A percentile compares a stretch with the other conserved stretches of the same genome.
Evolutionary conservation across 768 basidiomycete species (phyloP).

Genomic region (Pseudohyphozyma bogoriensis): DNA sequence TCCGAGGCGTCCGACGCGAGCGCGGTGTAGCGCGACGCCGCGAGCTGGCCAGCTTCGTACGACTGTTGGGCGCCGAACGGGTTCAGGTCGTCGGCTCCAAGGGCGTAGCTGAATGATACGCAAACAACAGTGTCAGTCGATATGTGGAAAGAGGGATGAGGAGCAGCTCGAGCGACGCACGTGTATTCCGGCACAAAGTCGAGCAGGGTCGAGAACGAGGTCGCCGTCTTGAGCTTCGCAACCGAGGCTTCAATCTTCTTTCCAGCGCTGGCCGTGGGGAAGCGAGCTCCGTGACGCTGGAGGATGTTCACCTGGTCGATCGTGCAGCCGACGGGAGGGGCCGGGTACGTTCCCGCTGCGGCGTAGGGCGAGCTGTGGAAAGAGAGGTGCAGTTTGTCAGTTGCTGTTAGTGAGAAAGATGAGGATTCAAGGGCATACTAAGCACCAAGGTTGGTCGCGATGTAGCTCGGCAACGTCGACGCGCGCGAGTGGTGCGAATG

Average conservation of each 20-base stretch:
- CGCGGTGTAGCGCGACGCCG: constrained; percentile 49
- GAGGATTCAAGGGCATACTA: not conserved
- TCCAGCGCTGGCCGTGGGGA: constrained; percentile 51
- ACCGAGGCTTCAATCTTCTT: constrained; percentile 46
- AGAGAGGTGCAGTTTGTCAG: not conserved
- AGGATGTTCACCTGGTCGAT: constrained; percentile 40
- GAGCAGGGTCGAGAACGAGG: constrained; percentile 43
- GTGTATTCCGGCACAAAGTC: constrained; percentile 45
- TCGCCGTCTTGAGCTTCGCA: constrained; percentile 48
- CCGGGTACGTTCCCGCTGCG: constrained; percentile 44
- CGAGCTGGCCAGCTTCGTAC: constrained; percentile 43
- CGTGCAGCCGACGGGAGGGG: constrained; percentile 46
- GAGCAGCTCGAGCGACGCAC: too few species aligned
- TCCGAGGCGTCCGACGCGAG: not conserved
- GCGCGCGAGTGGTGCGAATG: too few species aligned
- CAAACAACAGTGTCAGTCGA: constrained; percentile 35
- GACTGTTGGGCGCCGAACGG: constrained; percentile 57
- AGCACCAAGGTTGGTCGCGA: not conserved
- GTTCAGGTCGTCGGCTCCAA: constrained; percentile 54
- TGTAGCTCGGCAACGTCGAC: not conserved
- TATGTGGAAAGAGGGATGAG: too few species aligned
- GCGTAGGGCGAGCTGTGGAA: constrained; percentile 48
- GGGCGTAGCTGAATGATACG: constrained; percentile 42
- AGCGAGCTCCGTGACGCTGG: constrained; percentile 71
- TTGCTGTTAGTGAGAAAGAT: not conserved